A percentile compares a stretch with the other conserved stretches of the same genome.
These are phyloP conservation scores for Coprinopsis marcescibilis DNA, from an alignment of 768 basidiomycete genomes.

Conservation along the genomic window DNA sequence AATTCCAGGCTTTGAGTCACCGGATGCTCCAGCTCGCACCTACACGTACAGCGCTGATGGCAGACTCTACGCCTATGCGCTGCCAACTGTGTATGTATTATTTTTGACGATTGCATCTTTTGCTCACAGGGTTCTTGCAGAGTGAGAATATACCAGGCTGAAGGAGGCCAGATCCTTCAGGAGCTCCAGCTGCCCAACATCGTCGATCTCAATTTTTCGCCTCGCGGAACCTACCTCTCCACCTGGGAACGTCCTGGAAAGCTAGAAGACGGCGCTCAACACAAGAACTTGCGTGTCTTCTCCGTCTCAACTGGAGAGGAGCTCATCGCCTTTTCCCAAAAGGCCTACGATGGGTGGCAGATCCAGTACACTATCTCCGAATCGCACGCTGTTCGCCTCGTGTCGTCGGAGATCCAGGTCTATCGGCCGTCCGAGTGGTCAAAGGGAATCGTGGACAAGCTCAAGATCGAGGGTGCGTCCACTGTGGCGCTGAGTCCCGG, in stretches of 20 bases:
- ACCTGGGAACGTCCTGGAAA: conserved; percentile 95
- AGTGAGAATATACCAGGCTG: conserved; percentile 72
- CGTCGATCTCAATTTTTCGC: conserved; percentile 87
- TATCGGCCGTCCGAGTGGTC: conserved; percentile 77
- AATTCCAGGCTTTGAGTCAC: conserved; percentile 55
- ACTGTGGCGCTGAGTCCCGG: conserved; percentile 76
- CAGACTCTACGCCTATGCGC: conserved; percentile 78
- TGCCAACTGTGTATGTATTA: conserved; percentile 61
- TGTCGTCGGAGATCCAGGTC: conserved; percentile 77
- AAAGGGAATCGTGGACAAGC: conserved; percentile 74
- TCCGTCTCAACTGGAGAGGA: conserved; percentile 82
- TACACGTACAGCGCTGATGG: conserved; percentile 85
- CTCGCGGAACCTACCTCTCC: conserved; percentile 86
- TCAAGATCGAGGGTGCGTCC: conserved; percentile 80
- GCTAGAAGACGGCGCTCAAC: conserved; percentile 83
- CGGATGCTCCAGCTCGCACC: conserved; percentile 68
- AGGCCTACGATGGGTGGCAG: conserved; percentile 88
- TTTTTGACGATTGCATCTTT: conserved; percentile 8
- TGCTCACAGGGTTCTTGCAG: conserved; percentile 29
- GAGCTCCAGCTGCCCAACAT: conserved; percentile 72
- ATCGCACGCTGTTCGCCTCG: conserved; percentile 77
- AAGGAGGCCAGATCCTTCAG: conserved; percentile 65
- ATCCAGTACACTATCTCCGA: conserved; percentile 89
- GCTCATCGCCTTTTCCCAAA: conserved; percentile 82
- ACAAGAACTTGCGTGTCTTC: conserved; percentile 93